Base-by-base conservation (phyloP, 2,329 filamentous ascomycete genomes). In the Fusarium poae region DNA sequence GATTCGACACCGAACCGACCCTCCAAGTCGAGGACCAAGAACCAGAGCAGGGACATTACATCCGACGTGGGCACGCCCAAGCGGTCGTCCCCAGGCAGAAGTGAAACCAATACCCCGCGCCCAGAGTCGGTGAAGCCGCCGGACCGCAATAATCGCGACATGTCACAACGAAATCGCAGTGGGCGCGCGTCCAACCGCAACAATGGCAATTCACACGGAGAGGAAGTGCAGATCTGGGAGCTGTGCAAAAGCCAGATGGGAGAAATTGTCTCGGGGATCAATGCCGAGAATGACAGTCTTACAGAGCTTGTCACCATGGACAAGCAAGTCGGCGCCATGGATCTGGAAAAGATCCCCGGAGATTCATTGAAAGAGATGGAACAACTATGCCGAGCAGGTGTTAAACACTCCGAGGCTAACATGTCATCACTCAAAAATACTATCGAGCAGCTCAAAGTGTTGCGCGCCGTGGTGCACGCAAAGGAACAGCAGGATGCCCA, bases 131-230 rank as follows among this genome's bases (percentile, higher is more conserved):
- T 57, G 51, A 75, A 70, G 59, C 62, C 48, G 15, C 34, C 61
- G 29, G 71, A 72, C 57, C 68, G 61, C 32, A 62, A 67, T 30
- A 68, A 56, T 35, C 63, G 67, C 72, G 66, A 71, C 55, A 83
- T 82, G 81, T 82, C 81, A 43, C 81, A 82, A 72, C 77, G 81
- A 63, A 82, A 81, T 63, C 80, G 82, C 56, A 82, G 80, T 70
- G 80, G 80, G 52, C 81, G 81, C 65, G 81, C 80, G 39, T 81
- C 79, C 40, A 81, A 80, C 73, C 79, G 81, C 42, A 83, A 81
- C 74, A 82, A 81, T 48, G 80, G 80, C 27, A 78, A 79, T 63
- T 70, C 77, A 10, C 79, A 81, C 32, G 82, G 82, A 29, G 82
- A 83, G 65, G 82, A 83, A 68, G 79, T 77, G 11, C 76, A 80